Conservation (phyloP, 805 yeast genomes). For the Limtongia smithiae region DNA sequence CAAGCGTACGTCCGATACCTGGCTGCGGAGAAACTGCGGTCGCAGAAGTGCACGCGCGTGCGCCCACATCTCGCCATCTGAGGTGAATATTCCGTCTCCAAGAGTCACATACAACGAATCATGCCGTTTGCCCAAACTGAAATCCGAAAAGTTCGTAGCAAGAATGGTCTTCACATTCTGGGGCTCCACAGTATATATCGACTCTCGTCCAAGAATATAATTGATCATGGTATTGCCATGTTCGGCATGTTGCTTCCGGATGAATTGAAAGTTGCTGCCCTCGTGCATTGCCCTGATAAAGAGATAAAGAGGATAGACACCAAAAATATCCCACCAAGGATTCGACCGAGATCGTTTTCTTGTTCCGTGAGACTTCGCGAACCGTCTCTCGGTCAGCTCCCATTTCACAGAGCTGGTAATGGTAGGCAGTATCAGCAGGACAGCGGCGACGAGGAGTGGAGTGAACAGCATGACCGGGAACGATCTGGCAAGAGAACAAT, state of each 20-base stretch:
- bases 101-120: slow-evolving; percentile 34
- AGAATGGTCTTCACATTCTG: slow-evolving; percentile 37
- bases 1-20: slow-evolving; percentile 32
- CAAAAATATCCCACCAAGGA: background rate
- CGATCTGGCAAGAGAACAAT: too few species aligned
- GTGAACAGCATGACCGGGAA: too few species aligned
- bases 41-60: slow-evolving; percentile 39
- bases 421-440: too few species aligned
- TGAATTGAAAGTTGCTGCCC: background rate
- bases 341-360: background rate
- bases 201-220: background rate
- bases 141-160: slow-evolving; percentile 37
- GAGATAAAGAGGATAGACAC: background rate
- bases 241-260: background rate
- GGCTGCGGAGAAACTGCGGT: slow-evolving; percentile 39
- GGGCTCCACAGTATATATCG: slow-evolving; percentile 31
- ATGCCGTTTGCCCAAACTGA: slow-evolving; percentile 34
- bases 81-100: slow-evolving; percentile 40
- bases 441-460: too few species aligned
- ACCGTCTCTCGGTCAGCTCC: background rate
- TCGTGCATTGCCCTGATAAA: background rate
- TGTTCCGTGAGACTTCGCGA: background rate
- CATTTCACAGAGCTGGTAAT: too few species aligned
- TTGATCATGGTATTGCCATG: background rate
- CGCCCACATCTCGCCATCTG: slow-evolving; percentile 39